phyloP scores from a whole-genome alignment of 352 stramenopile species.

The Globisporangium alternatum region DNA sequence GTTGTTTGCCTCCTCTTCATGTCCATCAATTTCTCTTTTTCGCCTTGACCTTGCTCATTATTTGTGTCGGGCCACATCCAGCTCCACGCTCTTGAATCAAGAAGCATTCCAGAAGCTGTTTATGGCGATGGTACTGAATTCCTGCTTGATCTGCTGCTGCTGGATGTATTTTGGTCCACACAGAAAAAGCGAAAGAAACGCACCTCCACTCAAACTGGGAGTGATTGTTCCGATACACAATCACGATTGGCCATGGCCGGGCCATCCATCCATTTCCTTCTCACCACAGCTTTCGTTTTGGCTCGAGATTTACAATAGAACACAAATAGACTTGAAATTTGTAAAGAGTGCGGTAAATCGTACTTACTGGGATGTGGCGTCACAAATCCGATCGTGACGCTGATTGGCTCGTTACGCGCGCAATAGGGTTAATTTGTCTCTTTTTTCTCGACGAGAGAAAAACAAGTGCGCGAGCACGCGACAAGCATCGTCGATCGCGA shows the following conservation, averaged over 20 bases:
- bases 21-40: background rate
- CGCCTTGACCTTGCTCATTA: background rate
- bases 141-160: background rate
- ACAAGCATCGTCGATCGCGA: background rate
- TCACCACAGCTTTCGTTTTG: background rate
- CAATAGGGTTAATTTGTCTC: background rate
- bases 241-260: background rate
- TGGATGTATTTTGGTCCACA: background rate
- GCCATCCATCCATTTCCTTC: slow-evolving; percentile 1
- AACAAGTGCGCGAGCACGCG: background rate
- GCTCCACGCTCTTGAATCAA: background rate
- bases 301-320: no score
- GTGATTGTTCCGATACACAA: background rate
- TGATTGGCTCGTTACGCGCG: background rate
- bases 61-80: background rate
- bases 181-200: background rate
- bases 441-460: background rate
- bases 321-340: no score
- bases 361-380: background rate
- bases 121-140: background rate
- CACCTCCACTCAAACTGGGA: background rate
- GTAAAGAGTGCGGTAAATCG: no score
- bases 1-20: background rate
- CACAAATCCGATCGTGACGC: background rate
- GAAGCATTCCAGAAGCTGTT: background rate